A percentile compares a stretch with the other conserved stretches of the same genome.
These are phyloP conservation scores for Apophysomyces sp. DNA, from an alignment of 371 early-diverging fungal species.

Conservation along the genomic window DNA sequence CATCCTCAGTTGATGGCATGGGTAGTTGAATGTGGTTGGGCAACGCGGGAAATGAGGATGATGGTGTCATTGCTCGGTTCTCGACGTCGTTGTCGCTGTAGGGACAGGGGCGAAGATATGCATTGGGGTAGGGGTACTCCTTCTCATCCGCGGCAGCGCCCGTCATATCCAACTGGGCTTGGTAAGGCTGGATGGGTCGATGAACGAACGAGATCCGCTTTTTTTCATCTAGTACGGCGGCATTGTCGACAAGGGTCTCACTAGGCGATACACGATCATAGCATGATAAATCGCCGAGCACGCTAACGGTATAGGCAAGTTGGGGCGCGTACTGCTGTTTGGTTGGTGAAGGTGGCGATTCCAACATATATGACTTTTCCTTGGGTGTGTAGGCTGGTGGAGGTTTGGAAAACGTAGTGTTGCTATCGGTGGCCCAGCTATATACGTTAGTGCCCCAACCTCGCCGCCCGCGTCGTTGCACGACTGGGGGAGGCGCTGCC, in stretches of 20 bases:
- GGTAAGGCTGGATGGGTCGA: slow-evolving; percentile 9
- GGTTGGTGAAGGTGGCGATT: background rate
- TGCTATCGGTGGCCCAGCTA: background rate
- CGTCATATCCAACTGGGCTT: slow-evolving; percentile 5
- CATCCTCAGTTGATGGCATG: background rate
- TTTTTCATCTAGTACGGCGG: background rate
- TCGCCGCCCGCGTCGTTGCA: background rate
- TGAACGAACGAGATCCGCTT: background rate
- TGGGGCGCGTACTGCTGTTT: slow-evolving; percentile 1
- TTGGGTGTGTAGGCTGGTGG: background rate
- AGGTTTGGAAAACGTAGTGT: background rate
- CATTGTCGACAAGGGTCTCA: background rate
- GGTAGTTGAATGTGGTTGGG: background rate
- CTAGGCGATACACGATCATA: background rate
- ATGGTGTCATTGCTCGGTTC: background rate
- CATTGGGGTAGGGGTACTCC: slow-evolving; percentile 2
- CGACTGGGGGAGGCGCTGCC: background rate
- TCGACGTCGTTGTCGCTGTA: background rate
- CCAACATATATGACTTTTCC: background rate
- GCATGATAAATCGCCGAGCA: background rate
- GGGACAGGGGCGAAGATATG: slow-evolving; percentile 2
- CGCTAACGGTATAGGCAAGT: background rate
- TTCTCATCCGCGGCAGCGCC: background rate
- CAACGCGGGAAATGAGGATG: background rate
- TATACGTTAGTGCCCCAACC: background rate